Percentiles rank a stretch among this genome's conserved stretches.
Conservation (phyloP, 1,139 yeast genomes). For the Suhomyces bribrorum region DNA sequence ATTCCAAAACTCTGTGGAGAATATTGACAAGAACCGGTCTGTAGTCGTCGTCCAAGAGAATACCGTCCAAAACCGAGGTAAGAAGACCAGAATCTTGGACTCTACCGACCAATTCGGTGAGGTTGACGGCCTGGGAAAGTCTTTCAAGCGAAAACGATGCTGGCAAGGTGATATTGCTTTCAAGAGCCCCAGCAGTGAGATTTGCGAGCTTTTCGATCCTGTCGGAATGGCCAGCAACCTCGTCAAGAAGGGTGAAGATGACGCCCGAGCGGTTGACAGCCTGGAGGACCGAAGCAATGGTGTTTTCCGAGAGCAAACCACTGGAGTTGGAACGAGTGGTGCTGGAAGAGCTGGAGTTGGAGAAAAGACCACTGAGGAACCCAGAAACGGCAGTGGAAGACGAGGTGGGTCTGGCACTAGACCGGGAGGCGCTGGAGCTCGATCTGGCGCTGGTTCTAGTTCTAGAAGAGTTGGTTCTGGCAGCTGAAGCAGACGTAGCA, state of each 20-base stretch:
- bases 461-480: no score
- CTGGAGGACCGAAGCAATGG: constrained; percentile 20
- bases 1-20: constrained; percentile 32
- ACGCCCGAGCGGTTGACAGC: constrained; percentile 41
- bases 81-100: constrained; percentile 39
- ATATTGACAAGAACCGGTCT: constrained; percentile 42
- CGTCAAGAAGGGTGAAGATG: constrained; percentile 38
- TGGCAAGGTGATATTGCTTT: constrained; percentile 6
- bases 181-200: constrained; percentile 25
- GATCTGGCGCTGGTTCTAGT: no score
- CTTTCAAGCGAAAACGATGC: constrained; percentile 11
- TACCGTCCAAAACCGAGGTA: constrained; percentile 35
- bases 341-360: constrained; percentile 14
- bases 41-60: constrained; percentile 36
- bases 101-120: constrained; percentile 25
- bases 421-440: constrained; percentile 13
- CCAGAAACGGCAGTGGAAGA: constrained; percentile 10
- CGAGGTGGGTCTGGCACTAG: constrained; percentile 4
- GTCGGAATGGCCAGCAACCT: constrained; percentile 34
- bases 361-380: constrained; percentile 7
- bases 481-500: no score
- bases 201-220: constrained; percentile 34
- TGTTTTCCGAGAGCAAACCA: constrained; percentile 3
- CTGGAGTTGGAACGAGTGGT: constrained; percentile 8
- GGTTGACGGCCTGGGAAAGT: constrained; percentile 22